These are phyloP conservation scores for Lathyrus oleraceus DNA, from an alignment of 306 rosid species.

Conservation along the genomic window DNA sequence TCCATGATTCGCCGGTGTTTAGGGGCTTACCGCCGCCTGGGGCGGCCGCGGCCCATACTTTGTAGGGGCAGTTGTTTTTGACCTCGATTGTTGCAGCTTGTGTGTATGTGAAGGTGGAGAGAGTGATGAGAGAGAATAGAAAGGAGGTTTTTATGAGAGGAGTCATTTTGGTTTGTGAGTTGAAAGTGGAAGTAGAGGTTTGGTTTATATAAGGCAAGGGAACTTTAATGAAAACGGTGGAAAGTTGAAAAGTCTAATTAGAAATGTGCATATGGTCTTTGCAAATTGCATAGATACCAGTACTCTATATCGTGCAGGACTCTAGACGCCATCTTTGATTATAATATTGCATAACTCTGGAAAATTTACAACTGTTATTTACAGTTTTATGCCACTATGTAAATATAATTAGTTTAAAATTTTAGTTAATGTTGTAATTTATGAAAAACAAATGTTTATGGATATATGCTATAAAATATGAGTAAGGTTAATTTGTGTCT, in stretches of 20 bases:
- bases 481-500: too few relatives aligned
- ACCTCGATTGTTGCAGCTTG: slow-evolving; percentile 41
- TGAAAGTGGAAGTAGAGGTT: not conserved
- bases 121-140: not conserved
- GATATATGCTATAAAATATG: too few relatives aligned
- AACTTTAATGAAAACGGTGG: not conserved
- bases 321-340: not conserved
- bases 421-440: too few relatives aligned
- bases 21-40: slow-evolving; percentile 48
- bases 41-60: slow-evolving; percentile 55
- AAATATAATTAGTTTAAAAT: too few relatives aligned
- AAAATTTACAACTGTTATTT: too few relatives aligned
- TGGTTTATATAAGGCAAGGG: not conserved
- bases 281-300: not conserved
- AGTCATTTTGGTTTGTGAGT: not conserved
- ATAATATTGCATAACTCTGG: too few relatives aligned
- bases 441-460: too few relatives aligned
- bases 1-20: slow-evolving; percentile 32
- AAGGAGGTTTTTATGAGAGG: not conserved
- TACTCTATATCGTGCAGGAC: not conserved
- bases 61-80: slow-evolving; percentile 44
- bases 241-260: not conserved
- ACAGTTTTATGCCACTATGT: too few relatives aligned
- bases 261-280: not conserved
- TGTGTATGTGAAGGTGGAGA: not conserved